phyloP scores from a whole-genome alignment of 495 filamentous ascomycete genomes.

The Daldinia decipiens region DNA sequence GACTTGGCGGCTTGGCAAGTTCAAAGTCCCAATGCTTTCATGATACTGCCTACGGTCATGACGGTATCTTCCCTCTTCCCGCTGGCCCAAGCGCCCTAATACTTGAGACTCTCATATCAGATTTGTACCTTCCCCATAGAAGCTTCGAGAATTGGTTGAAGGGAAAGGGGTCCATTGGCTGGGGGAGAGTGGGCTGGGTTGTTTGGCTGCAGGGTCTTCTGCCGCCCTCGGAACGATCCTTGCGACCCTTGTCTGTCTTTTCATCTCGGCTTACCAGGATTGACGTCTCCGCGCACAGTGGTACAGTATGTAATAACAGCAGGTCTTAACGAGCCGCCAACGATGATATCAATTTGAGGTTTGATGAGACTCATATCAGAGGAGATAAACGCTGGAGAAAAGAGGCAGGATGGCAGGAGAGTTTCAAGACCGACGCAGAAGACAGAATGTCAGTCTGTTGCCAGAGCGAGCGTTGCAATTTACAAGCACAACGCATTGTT shows the following conservation, averaged over 20 bases:
- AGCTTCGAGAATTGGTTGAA: conserved; percentile 56
- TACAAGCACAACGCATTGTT: conserved; percentile 27
- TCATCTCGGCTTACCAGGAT: conserved; percentile 45
- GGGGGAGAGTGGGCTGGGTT: conserved; percentile 25
- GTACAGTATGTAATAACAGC: conserved; percentile 8
- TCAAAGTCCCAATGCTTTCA: conserved; percentile 8
- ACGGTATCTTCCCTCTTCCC: conserved; percentile 45
- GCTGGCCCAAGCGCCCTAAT: conserved; percentile 36
- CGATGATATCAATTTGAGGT: conserved; percentile 39
- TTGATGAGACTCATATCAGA: conserved; percentile 38
- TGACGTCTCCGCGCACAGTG: conserved; percentile 31
- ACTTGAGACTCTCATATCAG: conserved; percentile 35
- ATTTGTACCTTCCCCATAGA: conserved; percentile 52
- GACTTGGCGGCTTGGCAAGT: conserved; percentile 48
- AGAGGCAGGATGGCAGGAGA: conserved; percentile 13
- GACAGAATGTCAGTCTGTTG: conserved; percentile 29
- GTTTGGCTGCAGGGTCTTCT: conserved; percentile 41
- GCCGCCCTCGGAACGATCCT: conserved; percentile 49
- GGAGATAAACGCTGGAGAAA: conserved; percentile 4
- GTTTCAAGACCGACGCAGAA: conserved; percentile 9
- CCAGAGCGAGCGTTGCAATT: conserved; percentile 21
- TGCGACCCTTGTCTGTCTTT: conserved; percentile 36
- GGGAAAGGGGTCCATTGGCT: conserved; percentile 36
- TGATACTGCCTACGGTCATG: conserved; percentile 1
- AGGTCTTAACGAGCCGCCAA: conserved; percentile 18